phyloP scores from a whole-genome alignment of 202 grass and related monocot species.

The Setaria italica region DNA sequence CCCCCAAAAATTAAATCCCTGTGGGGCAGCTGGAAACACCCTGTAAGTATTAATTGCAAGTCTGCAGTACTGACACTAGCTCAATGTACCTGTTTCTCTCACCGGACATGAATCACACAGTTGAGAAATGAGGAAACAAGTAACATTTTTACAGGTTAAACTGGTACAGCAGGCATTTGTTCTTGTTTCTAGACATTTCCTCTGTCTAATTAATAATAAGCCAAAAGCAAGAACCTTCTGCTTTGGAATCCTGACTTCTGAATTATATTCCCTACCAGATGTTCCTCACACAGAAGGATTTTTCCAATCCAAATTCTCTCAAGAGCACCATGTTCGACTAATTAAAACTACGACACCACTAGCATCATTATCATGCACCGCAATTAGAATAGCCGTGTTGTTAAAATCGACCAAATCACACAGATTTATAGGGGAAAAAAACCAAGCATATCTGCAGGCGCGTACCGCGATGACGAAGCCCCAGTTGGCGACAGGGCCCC shows the following conservation, averaged over 20 bases:
- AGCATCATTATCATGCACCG: background rate
- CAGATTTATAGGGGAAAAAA: background rate
- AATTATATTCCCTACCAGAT: background rate
- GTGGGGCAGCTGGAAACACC: background rate
- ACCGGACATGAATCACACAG: background rate
- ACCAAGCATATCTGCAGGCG: background rate
- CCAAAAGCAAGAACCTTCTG: background rate
- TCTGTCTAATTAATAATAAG: background rate
- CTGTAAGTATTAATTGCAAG: background rate
- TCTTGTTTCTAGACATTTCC: background rate
- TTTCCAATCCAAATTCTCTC: constrained; percentile 2
- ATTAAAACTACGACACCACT: background rate
- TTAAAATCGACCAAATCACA: background rate
- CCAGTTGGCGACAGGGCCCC: constrained; percentile 88
- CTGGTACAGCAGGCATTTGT: background rate
- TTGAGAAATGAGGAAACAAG: background rate
- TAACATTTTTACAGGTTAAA: background rate
- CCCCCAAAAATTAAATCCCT: background rate
- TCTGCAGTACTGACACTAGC: background rate
- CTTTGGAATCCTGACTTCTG: background rate
- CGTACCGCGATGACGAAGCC: constrained; percentile 80
- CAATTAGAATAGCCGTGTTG: background rate
- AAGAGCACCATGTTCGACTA: background rate
- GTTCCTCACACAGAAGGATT: background rate
- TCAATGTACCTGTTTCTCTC: background rate